Percentiles rank a stretch among this genome's conserved stretches.
These are phyloP conservation scores for Draba incana DNA, from an alignment of 345 rosid genomes.

Conservation along the genomic window DNA sequence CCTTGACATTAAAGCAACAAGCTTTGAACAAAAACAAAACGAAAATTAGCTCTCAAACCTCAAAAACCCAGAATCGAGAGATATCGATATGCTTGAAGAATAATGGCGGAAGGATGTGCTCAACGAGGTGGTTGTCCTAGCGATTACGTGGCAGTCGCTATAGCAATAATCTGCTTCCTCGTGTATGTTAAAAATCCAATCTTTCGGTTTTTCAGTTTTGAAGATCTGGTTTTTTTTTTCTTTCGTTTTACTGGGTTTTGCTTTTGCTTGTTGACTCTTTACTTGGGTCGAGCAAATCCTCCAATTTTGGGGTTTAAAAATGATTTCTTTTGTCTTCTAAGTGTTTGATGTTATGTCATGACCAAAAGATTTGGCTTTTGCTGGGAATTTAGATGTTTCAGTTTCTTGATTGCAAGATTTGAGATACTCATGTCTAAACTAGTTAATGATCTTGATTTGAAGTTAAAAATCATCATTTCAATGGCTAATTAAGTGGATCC, in stretches of 20 bases:
- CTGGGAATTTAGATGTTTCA: not conserved
- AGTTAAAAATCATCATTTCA: not conserved
- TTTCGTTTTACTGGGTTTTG: conserved; percentile 29
- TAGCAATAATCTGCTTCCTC: conserved; percentile 59
- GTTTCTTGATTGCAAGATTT: conserved; percentile 15
- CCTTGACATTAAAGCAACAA: conserved; percentile 49
- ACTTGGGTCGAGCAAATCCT: conserved; percentile 19
- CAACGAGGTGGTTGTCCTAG: conserved; percentile 78
- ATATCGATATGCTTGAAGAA: conserved; percentile 28
- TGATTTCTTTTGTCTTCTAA: conserved; percentile 10
- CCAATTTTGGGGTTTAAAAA: not conserved
- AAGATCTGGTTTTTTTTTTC: conserved; percentile 36
- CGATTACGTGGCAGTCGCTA: conserved; percentile 72
- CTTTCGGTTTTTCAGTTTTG: not conserved
- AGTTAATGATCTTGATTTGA: conserved; percentile 6
- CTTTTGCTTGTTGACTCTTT: conserved; percentile 27
- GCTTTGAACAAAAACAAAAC: conserved; percentile 1
- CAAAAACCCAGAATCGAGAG: conserved; percentile 31
- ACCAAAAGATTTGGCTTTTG: conserved; percentile 23
- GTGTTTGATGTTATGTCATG: conserved; percentile 30
- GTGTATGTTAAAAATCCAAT: conserved; percentile 45
- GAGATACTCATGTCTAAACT: not conserved
- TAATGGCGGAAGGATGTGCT: conserved; percentile 59
- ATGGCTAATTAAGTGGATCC: conserved; percentile 7
- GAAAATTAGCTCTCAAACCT: not conserved